Percentiles rank a stretch among this genome's conserved stretches.
Evolutionary conservation across 768 basidiomycete genomes (phyloP).

Genomic region (Amyloporia xantha): DNA sequence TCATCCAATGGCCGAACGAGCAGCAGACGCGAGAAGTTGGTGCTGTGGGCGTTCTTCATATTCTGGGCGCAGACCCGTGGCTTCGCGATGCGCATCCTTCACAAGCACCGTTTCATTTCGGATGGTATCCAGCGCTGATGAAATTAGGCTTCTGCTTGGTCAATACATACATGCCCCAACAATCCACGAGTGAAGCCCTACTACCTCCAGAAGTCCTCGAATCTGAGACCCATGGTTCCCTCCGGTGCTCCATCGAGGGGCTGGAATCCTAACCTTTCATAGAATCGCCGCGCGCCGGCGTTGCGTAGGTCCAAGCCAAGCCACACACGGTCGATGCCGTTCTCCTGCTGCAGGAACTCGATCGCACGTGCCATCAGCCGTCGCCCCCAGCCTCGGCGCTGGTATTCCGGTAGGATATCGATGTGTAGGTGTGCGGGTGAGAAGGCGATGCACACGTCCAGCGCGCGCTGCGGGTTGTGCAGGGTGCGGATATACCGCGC

Average conservation of each 20-base stretch:
- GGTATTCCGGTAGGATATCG: conserved; percentile 60
- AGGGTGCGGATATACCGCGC: conserved; percentile 31
- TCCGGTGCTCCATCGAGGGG: conserved; percentile 45
- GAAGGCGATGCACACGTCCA: conserved; percentile 51
- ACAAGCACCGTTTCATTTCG: too few relatives aligned
- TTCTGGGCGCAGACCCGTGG: too few relatives aligned
- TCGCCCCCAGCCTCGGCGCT: conserved; percentile 66
- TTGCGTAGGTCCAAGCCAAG: conserved; percentile 65
- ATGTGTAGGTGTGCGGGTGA: conserved; percentile 75
- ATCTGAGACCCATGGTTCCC: conserved; percentile 48
- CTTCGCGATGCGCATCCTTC: too few relatives aligned
- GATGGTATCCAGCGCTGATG: too few relatives aligned
- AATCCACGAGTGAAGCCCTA: too few relatives aligned
- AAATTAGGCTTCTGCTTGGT: background rate
- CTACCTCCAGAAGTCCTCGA: conserved; percentile 27
- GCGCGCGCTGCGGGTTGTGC: conserved; percentile 31
- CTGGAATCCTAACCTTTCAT: conserved; percentile 55
- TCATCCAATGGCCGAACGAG: too few relatives aligned
- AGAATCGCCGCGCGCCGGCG: conserved; percentile 52
- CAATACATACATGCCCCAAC: too few relatives aligned
- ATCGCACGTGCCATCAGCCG: conserved; percentile 52
- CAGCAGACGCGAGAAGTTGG: too few relatives aligned
- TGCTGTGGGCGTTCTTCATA: too few relatives aligned
- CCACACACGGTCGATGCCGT: conserved; percentile 50
- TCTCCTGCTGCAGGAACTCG: conserved; percentile 38